A percentile compares a stretch with the other conserved stretches of the same genome.
Evolutionary conservation across 257 asterid species (phyloP).

Genomic region (Salvia rosmarinus): DNA sequence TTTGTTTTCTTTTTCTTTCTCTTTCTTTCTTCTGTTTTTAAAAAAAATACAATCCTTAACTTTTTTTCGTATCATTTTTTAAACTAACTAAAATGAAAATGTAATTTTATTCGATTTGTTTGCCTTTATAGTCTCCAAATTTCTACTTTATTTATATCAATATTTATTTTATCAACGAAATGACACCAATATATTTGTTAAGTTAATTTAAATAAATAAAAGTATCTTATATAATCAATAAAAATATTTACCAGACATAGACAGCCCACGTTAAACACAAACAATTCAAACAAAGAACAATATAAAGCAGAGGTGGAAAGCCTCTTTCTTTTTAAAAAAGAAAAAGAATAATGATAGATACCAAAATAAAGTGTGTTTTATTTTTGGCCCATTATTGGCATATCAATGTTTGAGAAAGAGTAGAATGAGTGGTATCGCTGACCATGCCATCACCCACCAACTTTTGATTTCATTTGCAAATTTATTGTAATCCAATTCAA

Average conservation of each 20-base stretch:
- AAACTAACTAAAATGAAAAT: too few species aligned
- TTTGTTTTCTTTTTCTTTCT: not conserved
- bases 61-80: too few species aligned
- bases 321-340: constrained; percentile 34
- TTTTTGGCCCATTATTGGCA: constrained; percentile 47
- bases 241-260: not conserved
- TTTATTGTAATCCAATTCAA: not conserved
- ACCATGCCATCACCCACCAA: constrained; percentile 27
- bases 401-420: constrained; percentile 29
- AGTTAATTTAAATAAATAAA: not conserved
- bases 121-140: too few species aligned
- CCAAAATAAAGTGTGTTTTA: constrained; percentile 35
- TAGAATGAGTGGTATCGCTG: constrained; percentile 27
- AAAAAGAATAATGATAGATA: not conserved
- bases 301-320: constrained; percentile 31
- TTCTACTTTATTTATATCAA: too few species aligned
- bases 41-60: too few species aligned
- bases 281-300: too few species aligned
- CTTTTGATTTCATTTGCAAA: constrained; percentile 29
- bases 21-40: not conserved
- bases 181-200: too few species aligned
- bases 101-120: too few species aligned
- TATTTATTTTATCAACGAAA: too few species aligned
- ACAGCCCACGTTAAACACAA: constrained; percentile 26
- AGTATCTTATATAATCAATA: not conserved